Evolutionary conservation across 108 stramenopile genomes (phyloP).

Genomic region (Ochromonas danica): DNA sequence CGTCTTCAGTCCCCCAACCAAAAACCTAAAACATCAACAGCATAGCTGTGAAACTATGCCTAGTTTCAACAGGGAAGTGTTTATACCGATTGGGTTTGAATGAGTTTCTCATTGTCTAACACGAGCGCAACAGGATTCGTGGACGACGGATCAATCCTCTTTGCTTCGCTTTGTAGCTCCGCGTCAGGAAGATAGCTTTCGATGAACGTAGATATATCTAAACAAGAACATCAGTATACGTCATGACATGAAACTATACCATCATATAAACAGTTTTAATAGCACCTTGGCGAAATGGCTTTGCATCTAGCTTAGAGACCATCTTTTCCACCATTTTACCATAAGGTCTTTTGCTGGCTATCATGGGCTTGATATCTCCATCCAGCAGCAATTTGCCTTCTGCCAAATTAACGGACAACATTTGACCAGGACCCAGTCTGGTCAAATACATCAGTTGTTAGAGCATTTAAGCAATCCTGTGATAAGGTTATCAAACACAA

Average conservation of each 20-base stretch:
- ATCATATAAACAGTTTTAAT: too few species aligned
- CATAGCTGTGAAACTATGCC: background rate
- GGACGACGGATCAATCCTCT: background rate
- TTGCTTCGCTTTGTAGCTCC: background rate
- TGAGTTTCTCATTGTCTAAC: background rate
- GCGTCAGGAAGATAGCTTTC: too few species aligned
- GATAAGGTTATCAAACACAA: too few species aligned
- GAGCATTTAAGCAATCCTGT: too few species aligned
- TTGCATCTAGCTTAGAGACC: too few species aligned
- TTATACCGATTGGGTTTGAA: background rate
- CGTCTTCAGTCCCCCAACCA: slow-evolving; percentile 51
- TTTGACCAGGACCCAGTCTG: background rate
- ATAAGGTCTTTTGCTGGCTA: background rate
- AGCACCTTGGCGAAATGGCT: too few species aligned
- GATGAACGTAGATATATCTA: too few species aligned
- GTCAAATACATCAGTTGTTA: background rate
- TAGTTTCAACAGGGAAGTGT: background rate
- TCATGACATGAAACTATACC: too few species aligned
- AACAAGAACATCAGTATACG: too few species aligned
- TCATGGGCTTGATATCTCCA: background rate
- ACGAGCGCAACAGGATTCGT: background rate
- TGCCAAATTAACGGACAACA: background rate
- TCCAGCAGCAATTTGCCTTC: background rate
- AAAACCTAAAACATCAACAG: slow-evolving; percentile 18
- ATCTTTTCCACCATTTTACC: background rate